phyloP scores from a whole-genome alignment of 495 filamentous ascomycete species.

The Xanthoparmelia taractica region DNA sequence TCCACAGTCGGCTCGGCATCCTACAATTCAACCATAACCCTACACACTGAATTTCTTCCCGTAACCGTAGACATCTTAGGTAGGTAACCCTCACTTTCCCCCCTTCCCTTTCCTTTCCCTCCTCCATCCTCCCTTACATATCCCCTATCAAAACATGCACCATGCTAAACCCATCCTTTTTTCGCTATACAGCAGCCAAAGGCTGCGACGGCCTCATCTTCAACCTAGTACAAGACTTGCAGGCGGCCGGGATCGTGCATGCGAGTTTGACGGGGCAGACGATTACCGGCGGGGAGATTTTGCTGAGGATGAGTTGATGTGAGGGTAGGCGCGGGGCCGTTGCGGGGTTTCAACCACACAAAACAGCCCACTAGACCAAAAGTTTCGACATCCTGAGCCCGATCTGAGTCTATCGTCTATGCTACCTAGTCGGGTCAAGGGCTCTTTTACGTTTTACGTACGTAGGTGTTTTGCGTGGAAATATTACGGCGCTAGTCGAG shows the following conservation, averaged over 20 bases:
- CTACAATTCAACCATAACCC: slow-evolving; percentile 46
- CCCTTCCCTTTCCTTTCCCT: too few relatives aligned
- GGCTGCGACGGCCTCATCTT: slow-evolving; percentile 58
- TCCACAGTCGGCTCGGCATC: slow-evolving; percentile 43
- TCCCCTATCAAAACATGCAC: background rate
- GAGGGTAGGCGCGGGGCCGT: too few relatives aligned
- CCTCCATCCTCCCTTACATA: background rate
- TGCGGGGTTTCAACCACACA: too few relatives aligned
- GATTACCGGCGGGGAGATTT: slow-evolving; percentile 21
- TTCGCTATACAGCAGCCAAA: slow-evolving; percentile 34
- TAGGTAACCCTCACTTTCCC: background rate
- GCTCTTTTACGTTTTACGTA: too few relatives aligned
- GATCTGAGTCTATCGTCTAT: too few relatives aligned
- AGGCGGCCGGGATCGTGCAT: slow-evolving; percentile 42
- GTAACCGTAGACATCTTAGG: slow-evolving; percentile 52
- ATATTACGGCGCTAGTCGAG: too few relatives aligned
- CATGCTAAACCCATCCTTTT: background rate
- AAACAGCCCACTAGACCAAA: too few relatives aligned
- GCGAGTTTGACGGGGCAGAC: slow-evolving; percentile 38
- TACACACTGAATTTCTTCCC: slow-evolving; percentile 48
- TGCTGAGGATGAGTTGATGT: too few relatives aligned
- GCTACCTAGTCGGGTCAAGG: too few relatives aligned
- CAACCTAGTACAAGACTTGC: slow-evolving; percentile 45
- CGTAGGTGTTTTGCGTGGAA: too few relatives aligned
- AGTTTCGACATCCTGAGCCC: too few relatives aligned